Evolutionary conservation across 2,329 filamentous ascomycete species (phyloP), one percentile per base, ranked within the genome.

Genomic region (Bipolaris victoriae): DNA sequence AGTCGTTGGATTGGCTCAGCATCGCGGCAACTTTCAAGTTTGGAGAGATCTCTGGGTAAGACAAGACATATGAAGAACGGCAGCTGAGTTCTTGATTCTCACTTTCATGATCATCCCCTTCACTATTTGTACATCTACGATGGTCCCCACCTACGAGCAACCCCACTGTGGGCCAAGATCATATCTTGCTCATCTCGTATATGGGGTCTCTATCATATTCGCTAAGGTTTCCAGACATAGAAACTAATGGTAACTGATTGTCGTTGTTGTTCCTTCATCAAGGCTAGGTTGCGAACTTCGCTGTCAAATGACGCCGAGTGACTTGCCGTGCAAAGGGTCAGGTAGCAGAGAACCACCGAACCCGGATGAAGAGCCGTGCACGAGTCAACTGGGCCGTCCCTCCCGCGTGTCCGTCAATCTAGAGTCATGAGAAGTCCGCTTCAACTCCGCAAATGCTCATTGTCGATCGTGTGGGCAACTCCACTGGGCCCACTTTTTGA

Each of bases 261-360:
- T 51, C 6, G 22, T 41, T n/a, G 29, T 6, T 26, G 29, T 55
- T 51, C 46, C 47, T 56, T 46, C 33, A 51, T 56, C 18, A 46
- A 51, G 47, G 40, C 41, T 52, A 52, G 40, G 33, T 18, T 47
- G 41, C 33, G 44, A 15, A 11, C 18, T n/a, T 40, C 24, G 31
- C 33, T 22, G 37, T 31, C 11, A 18, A 49, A 39, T 50, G 50
- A 41, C 35, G 24, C 50, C 50, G 55, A 58, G 45, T 54, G 26
- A 37, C 15, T 41, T 73, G 74, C 54, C 61, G 68, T 26, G 36
- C 72, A 35, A 68, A 59, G 51, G 61, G 74, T 20, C 71, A 75
- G 41, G 70, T 70, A 33, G 60, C 72, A 7, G 72, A 18, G 69
- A 68, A 50, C 68, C 70, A 52, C 73, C 74, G 1, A 73, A 70